Conservation (phyloP, 106 monocot species). For the Dendrobium nobile region DNA sequence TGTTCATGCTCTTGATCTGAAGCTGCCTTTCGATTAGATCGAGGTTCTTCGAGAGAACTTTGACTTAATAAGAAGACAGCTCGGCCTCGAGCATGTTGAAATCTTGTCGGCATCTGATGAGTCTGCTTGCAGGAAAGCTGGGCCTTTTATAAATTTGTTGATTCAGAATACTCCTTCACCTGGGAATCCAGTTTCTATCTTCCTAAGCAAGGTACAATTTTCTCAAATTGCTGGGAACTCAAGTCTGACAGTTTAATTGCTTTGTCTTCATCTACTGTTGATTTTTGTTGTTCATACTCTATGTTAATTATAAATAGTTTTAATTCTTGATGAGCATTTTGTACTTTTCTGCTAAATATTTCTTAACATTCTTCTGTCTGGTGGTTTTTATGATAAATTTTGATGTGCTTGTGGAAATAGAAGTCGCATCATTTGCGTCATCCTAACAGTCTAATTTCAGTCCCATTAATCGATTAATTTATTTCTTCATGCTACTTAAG, state of each 20-base stretch:
- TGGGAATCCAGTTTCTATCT: constrained; percentile 60
- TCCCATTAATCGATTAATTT: no score
- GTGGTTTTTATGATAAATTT: no score
- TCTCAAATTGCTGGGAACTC: constrained; percentile 2
- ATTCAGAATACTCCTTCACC: constrained; percentile 76
- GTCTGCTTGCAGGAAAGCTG: constrained; percentile 45
- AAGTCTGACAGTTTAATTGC: neutral
- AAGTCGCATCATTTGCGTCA: no score
- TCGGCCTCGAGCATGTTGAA: constrained; percentile 67
- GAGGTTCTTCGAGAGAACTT: constrained; percentile 65
- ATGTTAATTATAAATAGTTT: neutral
- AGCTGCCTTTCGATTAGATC: constrained; percentile 78
- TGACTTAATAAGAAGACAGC: constrained; percentile 77
- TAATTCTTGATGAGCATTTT: neutral
- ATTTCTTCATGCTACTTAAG: no score
- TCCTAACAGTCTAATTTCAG: no score
- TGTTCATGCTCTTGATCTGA: constrained; percentile 69
- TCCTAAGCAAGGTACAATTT: constrained; percentile 41
- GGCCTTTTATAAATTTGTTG: constrained; percentile 35
- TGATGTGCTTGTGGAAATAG: no score
- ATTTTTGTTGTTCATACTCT: neutral
- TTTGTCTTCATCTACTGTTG: neutral
- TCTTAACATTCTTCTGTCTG: no score
- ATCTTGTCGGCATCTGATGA: constrained; percentile 45
- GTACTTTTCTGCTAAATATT: no score